Percentiles rank a stretch among this genome's conserved stretches.
Conservation (phyloP, 2,329 filamentous ascomycete species). For the Arachnomyces sp. region DNA sequence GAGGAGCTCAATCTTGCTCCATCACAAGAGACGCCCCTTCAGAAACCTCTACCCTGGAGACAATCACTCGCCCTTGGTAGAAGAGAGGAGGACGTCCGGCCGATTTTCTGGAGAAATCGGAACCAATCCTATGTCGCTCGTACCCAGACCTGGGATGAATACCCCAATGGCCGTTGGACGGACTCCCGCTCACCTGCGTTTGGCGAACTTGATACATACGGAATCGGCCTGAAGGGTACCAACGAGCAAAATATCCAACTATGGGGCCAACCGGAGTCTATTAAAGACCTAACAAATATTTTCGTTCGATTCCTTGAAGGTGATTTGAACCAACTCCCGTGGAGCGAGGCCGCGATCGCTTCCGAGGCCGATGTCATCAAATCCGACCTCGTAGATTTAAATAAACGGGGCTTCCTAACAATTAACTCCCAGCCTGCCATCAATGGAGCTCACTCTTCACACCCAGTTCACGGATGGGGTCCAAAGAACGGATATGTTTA, state of each 20-base stretch:
- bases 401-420: slow-evolving; percentile 78
- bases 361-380: slow-evolving; percentile 74
- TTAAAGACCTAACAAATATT: slow-evolving; percentile 72
- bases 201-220: slow-evolving; percentile 89
- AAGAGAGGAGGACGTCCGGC: slow-evolving; percentile 88
- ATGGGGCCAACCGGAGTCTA: slow-evolving; percentile 76
- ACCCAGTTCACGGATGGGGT: slow-evolving; percentile 88
- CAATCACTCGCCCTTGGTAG: slow-evolving; percentile 85
- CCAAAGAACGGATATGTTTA: slow-evolving; percentile 94
- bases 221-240: slow-evolving; percentile 84
- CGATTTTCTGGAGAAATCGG: slow-evolving; percentile 97
- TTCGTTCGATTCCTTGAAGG: slow-evolving; percentile 81
- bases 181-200: slow-evolving; percentile 94
- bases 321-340: slow-evolving; percentile 74
- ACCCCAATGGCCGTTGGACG: slow-evolving; percentile 97
- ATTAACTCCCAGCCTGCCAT: slow-evolving; percentile 98
- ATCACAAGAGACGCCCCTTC: slow-evolving; percentile 66
- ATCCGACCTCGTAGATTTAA: slow-evolving; percentile 69
- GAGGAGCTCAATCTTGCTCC: slow-evolving; percentile 82
- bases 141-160: slow-evolving; percentile 98
- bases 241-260: slow-evolving; percentile 94
- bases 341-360: slow-evolving; percentile 86
- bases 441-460: slow-evolving; percentile 78
- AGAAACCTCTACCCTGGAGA: slow-evolving; percentile 92
- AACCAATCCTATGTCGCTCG: slow-evolving; percentile 92